Percentiles rank a stretch among this genome's conserved stretches.
These are phyloP conservation scores for Penicillium desertorum DNA, from an alignment of 495 filamentous ascomycete genomes.

Conservation along the genomic window DNA sequence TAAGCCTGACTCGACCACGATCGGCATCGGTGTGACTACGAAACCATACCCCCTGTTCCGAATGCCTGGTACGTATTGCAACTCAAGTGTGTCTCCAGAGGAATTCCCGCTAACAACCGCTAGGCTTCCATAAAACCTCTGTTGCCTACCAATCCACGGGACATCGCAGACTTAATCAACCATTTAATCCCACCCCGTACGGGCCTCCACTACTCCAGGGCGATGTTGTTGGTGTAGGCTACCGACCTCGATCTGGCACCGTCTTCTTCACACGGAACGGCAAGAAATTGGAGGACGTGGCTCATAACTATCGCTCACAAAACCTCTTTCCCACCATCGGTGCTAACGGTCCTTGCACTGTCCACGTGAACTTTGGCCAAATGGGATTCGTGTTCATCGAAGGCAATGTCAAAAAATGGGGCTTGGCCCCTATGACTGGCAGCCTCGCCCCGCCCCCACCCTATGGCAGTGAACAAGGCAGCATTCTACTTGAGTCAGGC, in stretches of 20 bases:
- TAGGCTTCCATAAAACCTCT: slow-evolving; percentile 88
- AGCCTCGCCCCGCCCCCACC: slow-evolving; percentile 93
- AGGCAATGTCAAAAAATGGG: slow-evolving; percentile 99
- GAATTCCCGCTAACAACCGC: slow-evolving; percentile 20
- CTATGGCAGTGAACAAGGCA: slow-evolving; percentile 94
- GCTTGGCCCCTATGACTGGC: slow-evolving; percentile 91
- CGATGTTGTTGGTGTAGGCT: slow-evolving; percentile 94
- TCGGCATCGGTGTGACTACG: slow-evolving; percentile 90
- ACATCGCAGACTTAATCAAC: slow-evolving; percentile 85
- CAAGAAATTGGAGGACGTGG: slow-evolving; percentile 92
- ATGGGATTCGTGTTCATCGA: slow-evolving; percentile 98
- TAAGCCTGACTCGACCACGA: slow-evolving; percentile 80
- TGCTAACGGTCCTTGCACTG: slow-evolving; percentile 84
- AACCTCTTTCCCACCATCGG: slow-evolving; percentile 97
- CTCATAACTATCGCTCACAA: slow-evolving; percentile 88
- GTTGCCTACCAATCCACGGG: slow-evolving; percentile 88
- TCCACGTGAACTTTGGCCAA: slow-evolving; percentile 98
- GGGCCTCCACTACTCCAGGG: slow-evolving; percentile 84
- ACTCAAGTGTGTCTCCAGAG: background rate
- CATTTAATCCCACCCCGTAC: slow-evolving; percentile 74
- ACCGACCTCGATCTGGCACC: slow-evolving; percentile 89
- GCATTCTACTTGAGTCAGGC: slow-evolving; percentile 88
- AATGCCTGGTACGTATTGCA: slow-evolving; percentile 70
- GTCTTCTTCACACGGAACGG: slow-evolving; percentile 98
- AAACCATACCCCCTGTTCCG: slow-evolving; percentile 96